A percentile compares a stretch with the other conserved stretches of the same genome.
These are phyloP conservation scores for Veloboletus limbatus DNA, from an alignment of 1,284 basidiomycete genomes.

Conservation along the genomic window DNA sequence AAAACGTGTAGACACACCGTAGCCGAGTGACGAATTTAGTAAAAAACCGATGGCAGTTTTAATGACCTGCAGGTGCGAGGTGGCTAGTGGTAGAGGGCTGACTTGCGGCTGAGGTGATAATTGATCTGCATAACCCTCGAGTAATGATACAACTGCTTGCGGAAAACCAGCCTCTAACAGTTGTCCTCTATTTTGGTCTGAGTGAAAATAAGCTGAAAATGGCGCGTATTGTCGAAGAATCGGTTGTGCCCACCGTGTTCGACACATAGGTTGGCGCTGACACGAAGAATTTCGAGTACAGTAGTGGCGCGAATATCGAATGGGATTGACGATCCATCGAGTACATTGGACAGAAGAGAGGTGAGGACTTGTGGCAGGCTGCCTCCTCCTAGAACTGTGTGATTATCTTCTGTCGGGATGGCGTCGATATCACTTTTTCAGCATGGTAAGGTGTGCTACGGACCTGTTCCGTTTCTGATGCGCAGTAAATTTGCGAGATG, in stretches of 20 bases:
- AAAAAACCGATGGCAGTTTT: conserved; percentile 79
- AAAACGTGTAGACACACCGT: conserved; percentile 46
- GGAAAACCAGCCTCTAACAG: conserved; percentile 69
- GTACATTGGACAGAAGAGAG: conserved; percentile 53
- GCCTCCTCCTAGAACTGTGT: conserved; percentile 63
- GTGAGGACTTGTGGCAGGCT: conserved; percentile 62
- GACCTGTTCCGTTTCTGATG: conserved; percentile 48
- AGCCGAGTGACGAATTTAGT: conserved; percentile 76
- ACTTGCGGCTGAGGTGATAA: conserved; percentile 42
- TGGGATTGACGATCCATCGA: conserved; percentile 49
- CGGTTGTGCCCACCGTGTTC: conserved; percentile 58
- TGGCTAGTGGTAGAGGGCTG: conserved; percentile 49
- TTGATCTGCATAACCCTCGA: conserved; percentile 66
- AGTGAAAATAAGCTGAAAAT: conserved; percentile 2
- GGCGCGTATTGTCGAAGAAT: not conserved
- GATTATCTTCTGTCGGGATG: conserved; percentile 56
- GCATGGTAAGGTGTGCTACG: conserved; percentile 14
- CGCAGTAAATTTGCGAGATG: conserved; percentile 62
- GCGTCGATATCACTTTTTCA: conserved; percentile 13
- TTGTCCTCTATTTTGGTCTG: conserved; percentile 64
- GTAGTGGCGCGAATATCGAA: conserved; percentile 43
- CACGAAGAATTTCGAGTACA: conserved; percentile 66
- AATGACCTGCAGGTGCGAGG: conserved; percentile 67
- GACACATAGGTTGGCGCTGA: conserved; percentile 77
- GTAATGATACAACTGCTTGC: conserved; percentile 58